Evolutionary conservation across 768 basidiomycete genomes (phyloP).

Genomic region (Boletellus ananas): DNA sequence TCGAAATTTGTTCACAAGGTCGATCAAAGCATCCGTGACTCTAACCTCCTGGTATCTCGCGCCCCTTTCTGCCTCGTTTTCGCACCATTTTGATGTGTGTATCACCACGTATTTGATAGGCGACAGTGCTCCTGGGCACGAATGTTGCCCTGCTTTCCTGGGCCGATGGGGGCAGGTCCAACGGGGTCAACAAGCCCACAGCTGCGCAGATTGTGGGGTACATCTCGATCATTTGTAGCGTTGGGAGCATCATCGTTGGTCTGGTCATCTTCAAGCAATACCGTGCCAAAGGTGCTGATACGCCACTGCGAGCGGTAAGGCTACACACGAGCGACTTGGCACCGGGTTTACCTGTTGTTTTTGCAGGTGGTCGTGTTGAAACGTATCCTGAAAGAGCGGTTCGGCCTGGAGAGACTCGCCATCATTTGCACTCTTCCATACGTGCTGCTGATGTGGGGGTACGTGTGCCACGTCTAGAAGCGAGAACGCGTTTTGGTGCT

Average conservation of each 20-base stretch:
- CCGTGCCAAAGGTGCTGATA: slow-evolving; percentile 30
- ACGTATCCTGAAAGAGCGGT: slow-evolving; percentile 22
- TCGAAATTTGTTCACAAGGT: slow-evolving; percentile 28
- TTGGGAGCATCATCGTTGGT: slow-evolving; percentile 29
- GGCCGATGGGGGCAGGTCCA: slow-evolving; percentile 1
- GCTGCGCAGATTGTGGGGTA: slow-evolving; percentile 25
- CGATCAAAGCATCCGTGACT: slow-evolving; percentile 31
- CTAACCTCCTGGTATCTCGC: slow-evolving; percentile 25
- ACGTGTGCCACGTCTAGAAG: background rate
- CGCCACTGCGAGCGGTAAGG: slow-evolving; percentile 28
- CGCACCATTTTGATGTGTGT: background rate
- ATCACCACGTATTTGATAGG: slow-evolving; percentile 8
- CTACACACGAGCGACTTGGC: background rate
- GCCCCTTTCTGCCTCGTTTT: background rate
- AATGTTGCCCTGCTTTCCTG: slow-evolving; percentile 24
- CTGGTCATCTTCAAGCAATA: slow-evolving; percentile 32
- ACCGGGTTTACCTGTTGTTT: background rate
- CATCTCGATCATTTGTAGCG: slow-evolving; percentile 26
- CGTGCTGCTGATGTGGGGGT: slow-evolving; percentile 40
- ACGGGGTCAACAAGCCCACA: slow-evolving; percentile 8
- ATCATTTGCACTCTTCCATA: slow-evolving; percentile 41
- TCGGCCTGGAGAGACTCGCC: slow-evolving; percentile 36
- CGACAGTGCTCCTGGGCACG: slow-evolving; percentile 28
- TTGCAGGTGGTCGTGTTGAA: slow-evolving; percentile 23
- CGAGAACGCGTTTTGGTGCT: background rate